Conservation (phyloP, 1,284 basidiomycete species). For the Ceratobasidium sp. region DNA sequence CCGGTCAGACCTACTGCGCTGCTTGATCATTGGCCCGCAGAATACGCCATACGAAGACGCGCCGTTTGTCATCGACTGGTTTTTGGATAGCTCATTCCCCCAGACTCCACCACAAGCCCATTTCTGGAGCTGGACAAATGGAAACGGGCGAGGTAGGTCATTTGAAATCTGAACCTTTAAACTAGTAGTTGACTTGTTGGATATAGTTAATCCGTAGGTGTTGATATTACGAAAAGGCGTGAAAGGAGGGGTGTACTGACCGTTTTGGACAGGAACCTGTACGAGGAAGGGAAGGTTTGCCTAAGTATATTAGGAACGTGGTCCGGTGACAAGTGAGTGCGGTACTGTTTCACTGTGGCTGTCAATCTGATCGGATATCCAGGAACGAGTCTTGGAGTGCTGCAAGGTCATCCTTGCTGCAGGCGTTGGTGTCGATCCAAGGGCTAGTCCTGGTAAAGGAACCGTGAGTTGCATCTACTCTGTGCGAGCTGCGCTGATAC, state of each 20-base stretch:
- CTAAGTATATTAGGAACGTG: conserved; percentile 91
- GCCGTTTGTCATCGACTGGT: conserved; percentile 94
- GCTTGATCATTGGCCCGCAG: conserved; percentile 89
- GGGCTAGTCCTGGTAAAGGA: conserved; percentile 91
- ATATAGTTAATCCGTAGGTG: conserved; percentile 75
- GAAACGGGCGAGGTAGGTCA: conserved; percentile 81
- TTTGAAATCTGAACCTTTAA: conserved; percentile 20
- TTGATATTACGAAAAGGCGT: conserved; percentile 23
- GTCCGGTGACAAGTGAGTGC: conserved; percentile 71
- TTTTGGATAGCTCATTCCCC: conserved; percentile 87
- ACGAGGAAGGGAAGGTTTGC: conserved; percentile 96
- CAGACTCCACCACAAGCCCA: conserved; percentile 86
- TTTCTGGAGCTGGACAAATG: conserved; percentile 94
- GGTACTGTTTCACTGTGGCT: background rate
- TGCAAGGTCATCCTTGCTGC: conserved; percentile 81
- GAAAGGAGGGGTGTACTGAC: background rate
- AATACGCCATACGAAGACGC: conserved; percentile 94
- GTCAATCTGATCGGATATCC: conserved; percentile 2
- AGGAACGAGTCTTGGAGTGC: conserved; percentile 82
- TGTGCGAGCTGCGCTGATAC: no score
- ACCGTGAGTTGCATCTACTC: conserved; percentile 64
- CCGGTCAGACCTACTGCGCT: conserved; percentile 83
- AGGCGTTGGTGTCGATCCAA: conserved; percentile 93
- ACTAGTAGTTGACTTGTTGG: conserved; percentile 2
- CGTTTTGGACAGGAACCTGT: conserved; percentile 71